Conservation (phyloP, 495 filamentous ascomycete species). For the Penicillium coprophilum region DNA sequence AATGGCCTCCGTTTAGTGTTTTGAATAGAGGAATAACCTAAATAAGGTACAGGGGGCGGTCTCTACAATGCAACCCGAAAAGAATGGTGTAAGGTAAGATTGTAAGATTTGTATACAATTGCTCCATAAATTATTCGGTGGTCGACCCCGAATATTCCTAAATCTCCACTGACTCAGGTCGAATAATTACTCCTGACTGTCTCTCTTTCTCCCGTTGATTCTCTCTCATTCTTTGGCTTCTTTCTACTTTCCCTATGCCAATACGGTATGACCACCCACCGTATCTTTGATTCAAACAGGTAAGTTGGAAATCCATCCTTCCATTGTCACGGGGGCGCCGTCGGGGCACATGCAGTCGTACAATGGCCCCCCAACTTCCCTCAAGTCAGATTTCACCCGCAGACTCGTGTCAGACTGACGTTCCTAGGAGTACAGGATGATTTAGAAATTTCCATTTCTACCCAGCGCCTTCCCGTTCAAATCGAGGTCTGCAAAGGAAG, state of each 20-base stretch:
- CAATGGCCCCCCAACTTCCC: slow-evolving; percentile 16
- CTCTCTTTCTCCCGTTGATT: slow-evolving; percentile 5
- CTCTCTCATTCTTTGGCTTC: slow-evolving; percentile 9
- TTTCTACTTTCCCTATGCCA: slow-evolving; percentile 3
- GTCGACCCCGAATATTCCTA: slow-evolving; percentile 23
- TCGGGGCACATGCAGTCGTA: slow-evolving; percentile 10
- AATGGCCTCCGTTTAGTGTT: neutral
- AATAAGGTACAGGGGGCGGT: neutral
- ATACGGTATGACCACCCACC: slow-evolving; percentile 6
- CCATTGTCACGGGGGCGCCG: neutral
- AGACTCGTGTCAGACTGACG: slow-evolving; percentile 22
- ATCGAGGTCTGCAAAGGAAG: slow-evolving; percentile 18
- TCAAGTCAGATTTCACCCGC: slow-evolving; percentile 17
- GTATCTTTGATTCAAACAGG: slow-evolving; percentile 18
- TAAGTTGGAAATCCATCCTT: slow-evolving; percentile 21
- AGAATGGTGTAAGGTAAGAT: neutral
- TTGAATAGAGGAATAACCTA: neutral
- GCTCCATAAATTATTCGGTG: slow-evolving; percentile 24
- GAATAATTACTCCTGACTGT: slow-evolving; percentile 18
- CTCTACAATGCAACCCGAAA: slow-evolving; percentile 4
- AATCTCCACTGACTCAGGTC: slow-evolving; percentile 5
- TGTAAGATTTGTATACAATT: slow-evolving; percentile 7
- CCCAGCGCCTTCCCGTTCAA: slow-evolving; percentile 20
- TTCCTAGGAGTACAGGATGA: slow-evolving; percentile 29
- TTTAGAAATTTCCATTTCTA: slow-evolving; percentile 32